Evolutionary conservation across 768 basidiomycete genomes (phyloP), one percentile per base, ranked within the genome.

Genomic region (Trametes maxima): DNA sequence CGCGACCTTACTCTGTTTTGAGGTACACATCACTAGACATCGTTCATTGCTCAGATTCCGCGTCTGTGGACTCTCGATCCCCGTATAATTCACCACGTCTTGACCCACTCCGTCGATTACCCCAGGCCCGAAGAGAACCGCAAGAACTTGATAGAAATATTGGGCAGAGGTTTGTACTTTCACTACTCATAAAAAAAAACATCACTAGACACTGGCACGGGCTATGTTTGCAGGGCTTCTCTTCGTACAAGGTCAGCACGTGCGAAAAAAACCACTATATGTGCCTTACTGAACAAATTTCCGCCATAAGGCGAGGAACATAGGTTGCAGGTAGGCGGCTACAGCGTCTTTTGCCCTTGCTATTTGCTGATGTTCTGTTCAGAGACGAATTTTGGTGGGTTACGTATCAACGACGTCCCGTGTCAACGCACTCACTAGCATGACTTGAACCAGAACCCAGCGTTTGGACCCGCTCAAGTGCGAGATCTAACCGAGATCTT

Each of bases 71-170:
- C 65, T 0, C 70, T 77, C 53, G 91, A 92, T 66, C 74, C 82
- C 0, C 82, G 82, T 25, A 89, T 88, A 0, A 40, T 92, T 37
- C 79, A 80, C 44, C 85, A 92, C 64, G 76, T 94, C 52, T 75
- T 93, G 14, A 78, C 79, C 62, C 84, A 88, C 57, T 74, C 74
- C 25, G 70, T 79, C 33, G 73, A 77, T 42, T 90, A 86, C 62
- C 80, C 82, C 60, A 90, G 89, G 64, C 79, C 86, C 0, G 74
- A 77, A 12, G 63, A 68, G 0, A 65, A 72, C 6, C 75, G 81
- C n/a, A 48, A 24, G 8, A n/a, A 13, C 0, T 5, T 48, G 6
- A 11, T 12, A 1, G 46, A 50, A 16, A 17, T 35, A 19, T 19
- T 58, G 5, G 57, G 57, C 6, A 50, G 44, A 22, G 49, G 57